Evolutionary conservation across 2,329 filamentous ascomycete species (phyloP).

Genomic region (Dactylellina parvicollis): DNA sequence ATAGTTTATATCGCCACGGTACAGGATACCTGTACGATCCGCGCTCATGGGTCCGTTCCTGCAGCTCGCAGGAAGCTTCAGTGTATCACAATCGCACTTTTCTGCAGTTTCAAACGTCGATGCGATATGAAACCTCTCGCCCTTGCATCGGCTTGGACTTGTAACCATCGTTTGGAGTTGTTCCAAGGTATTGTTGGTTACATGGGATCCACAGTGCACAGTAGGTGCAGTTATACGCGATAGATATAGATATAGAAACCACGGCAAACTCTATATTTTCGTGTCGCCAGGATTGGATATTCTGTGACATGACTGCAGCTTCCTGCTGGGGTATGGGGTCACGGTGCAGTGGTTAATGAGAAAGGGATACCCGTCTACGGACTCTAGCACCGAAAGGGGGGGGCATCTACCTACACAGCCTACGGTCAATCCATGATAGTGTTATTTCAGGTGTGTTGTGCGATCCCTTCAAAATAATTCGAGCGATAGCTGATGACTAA

Average conservation of each 20-base stretch:
- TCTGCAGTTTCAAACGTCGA: slow-evolving; percentile 37
- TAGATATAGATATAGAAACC: slow-evolving; percentile 48
- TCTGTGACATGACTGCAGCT: slow-evolving; percentile 39
- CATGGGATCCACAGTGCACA: slow-evolving; percentile 22
- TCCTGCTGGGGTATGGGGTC: not conserved
- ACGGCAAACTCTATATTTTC: slow-evolving; percentile 3
- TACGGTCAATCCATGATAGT: not conserved
- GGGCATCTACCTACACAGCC: slow-evolving; percentile 42
- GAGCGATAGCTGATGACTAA: slow-evolving; percentile 43
- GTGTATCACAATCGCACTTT: slow-evolving; percentile 21
- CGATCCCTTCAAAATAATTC: not conserved
- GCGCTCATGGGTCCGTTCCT: slow-evolving; percentile 29
- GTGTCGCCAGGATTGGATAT: slow-evolving; percentile 15
- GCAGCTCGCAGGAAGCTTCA: slow-evolving; percentile 35
- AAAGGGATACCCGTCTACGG: not conserved
- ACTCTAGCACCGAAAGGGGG: slow-evolving; percentile 17
- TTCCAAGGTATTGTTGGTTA: slow-evolving; percentile 10
- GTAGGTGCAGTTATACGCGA: slow-evolving; percentile 4
- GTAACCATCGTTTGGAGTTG: slow-evolving; percentile 18
- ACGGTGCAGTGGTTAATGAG: slow-evolving; percentile 12
- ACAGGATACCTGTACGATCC: slow-evolving; percentile 19
- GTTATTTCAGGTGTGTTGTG: slow-evolving; percentile 20
- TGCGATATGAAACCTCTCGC: slow-evolving; percentile 22
- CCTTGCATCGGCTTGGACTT: slow-evolving; percentile 39
- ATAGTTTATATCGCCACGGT: not conserved